These are phyloP conservation scores for Boletus coccyginus DNA, from an alignment of 768 basidiomycete genomes.

Conservation along the genomic window DNA sequence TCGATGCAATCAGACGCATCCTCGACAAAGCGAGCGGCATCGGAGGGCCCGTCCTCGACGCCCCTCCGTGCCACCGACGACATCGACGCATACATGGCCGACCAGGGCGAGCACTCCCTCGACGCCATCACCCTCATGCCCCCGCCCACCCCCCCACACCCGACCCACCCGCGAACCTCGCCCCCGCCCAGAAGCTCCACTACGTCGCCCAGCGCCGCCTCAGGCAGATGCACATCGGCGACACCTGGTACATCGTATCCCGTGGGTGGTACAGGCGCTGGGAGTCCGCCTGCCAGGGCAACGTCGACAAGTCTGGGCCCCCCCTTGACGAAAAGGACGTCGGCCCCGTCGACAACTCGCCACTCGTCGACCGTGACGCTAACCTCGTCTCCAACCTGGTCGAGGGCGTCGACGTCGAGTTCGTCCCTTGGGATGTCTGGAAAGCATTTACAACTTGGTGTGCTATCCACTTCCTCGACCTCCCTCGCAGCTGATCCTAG, in stretches of 20 bases:
- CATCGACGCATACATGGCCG: background rate
- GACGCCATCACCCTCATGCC: constrained; percentile 6
- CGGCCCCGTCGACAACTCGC: constrained; percentile 74
- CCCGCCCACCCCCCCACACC: constrained; percentile 15
- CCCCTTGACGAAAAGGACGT: constrained; percentile 57
- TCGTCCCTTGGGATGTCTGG: constrained; percentile 75
- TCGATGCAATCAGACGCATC: constrained; percentile 76
- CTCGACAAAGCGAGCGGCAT: constrained; percentile 77
- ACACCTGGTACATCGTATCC: constrained; percentile 78
- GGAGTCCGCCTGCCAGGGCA: constrained; percentile 67
- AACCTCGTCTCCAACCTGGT: constrained; percentile 41
- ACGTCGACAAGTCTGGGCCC: constrained; percentile 63
- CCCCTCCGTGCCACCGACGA: constrained; percentile 22
- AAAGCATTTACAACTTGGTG: constrained; percentile 60
- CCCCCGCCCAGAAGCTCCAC: constrained; percentile 46
- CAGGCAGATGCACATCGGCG: constrained; percentile 55
- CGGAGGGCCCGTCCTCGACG: constrained; percentile 55
- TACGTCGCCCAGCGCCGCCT: constrained; percentile 47
- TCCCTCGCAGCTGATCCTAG: background rate
- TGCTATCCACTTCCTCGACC: constrained; percentile 1
- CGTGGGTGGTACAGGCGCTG: constrained; percentile 73
- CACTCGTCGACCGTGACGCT: constrained; percentile 55
- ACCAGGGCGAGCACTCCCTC: too few relatives aligned
- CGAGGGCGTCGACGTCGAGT: constrained; percentile 73
- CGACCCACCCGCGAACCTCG: constrained; percentile 25